Evolutionary conservation across 352 stramenopile species (phyloP).

Genomic region (Phytophthora tentaculata): DNA sequence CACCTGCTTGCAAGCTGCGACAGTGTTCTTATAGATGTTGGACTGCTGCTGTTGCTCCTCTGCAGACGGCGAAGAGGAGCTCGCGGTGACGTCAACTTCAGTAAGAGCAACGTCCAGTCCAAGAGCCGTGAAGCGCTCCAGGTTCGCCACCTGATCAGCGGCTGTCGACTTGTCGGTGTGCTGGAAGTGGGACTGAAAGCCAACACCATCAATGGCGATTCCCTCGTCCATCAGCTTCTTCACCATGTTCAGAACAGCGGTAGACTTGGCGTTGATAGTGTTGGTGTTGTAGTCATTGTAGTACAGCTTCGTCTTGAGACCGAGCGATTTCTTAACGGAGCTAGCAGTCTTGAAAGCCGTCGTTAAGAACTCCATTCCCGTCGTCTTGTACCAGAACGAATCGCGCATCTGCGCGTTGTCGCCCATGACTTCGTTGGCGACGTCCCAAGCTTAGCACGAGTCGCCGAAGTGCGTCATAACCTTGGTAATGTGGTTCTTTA

Average conservation of each 20-base stretch:
- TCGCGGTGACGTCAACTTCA: conserved; percentile 31
- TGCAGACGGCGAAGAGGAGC: conserved; percentile 16
- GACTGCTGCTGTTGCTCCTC: conserved; percentile 22
- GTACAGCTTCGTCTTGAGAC: conserved; percentile 35
- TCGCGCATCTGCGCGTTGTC: conserved; percentile 33
- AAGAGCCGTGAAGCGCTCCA: conserved; percentile 35
- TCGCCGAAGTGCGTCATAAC: conserved; percentile 42
- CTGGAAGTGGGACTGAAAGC: conserved; percentile 32
- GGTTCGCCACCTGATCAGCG: conserved; percentile 24
- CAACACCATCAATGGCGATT: conserved; percentile 30
- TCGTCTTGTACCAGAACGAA: conserved; percentile 44
- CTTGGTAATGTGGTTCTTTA: conserved; percentile 44
- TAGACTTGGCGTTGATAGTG: conserved; percentile 40
- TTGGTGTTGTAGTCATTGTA: conserved; percentile 45
- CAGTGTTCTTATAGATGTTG: conserved; percentile 27
- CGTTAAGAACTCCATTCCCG: conserved; percentile 37
- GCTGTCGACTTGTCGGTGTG: conserved; percentile 11
- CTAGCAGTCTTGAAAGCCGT: conserved; percentile 41
- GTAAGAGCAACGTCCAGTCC: conserved; percentile 38
- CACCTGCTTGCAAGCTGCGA: conserved; percentile 34
- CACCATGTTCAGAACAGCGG: conserved; percentile 27
- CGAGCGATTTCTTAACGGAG: conserved; percentile 33
- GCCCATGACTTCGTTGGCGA: conserved; percentile 44
- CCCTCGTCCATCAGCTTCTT: conserved; percentile 24
- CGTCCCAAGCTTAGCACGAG: conserved; percentile 40